Percentiles rank a stretch among this genome's conserved stretches.
Conservation (phyloP, 1,284 basidiomycete genomes). For the Spongiforma sp. region DNA sequence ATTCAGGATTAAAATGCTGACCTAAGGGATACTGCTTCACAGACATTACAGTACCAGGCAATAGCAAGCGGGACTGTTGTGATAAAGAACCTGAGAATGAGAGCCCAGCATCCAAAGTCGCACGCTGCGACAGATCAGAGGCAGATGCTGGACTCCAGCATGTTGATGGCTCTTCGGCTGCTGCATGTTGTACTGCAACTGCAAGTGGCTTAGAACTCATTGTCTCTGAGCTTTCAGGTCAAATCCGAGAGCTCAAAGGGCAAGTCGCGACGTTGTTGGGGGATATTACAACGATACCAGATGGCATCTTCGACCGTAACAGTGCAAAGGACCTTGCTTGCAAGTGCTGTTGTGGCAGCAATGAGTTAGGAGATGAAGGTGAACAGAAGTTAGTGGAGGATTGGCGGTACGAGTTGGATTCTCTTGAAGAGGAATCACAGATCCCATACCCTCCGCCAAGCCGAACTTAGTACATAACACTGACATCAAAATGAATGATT, state of each 20-base stretch:
- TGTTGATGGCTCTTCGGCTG: neutral
- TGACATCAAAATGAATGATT: too few species aligned
- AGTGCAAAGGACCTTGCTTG: neutral
- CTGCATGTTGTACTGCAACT: neutral
- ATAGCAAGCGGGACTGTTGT: neutral
- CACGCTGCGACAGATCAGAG: neutral
- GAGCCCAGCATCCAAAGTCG: neutral
- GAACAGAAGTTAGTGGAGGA: too few species aligned
- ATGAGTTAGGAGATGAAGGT: too few species aligned
- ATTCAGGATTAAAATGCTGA: neutral
- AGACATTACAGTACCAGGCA: neutral
- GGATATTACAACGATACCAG: neutral
- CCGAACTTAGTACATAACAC: too few species aligned
- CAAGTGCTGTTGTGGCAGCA: too few species aligned
- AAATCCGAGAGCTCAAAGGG: neutral
- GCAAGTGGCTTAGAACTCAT: neutral
- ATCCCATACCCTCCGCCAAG: too few species aligned
- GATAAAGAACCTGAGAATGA: neutral
- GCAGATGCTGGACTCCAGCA: neutral
- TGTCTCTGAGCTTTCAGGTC: neutral
- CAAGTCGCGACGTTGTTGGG: neutral
- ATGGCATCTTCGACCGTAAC: neutral
- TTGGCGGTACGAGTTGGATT: too few species aligned
- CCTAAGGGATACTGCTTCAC: neutral
- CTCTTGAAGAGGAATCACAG: too few species aligned